These are phyloP conservation scores for Epichloe gansuensis DNA, from an alignment of 2,329 filamentous ascomycete genomes.

Conservation along the genomic window DNA sequence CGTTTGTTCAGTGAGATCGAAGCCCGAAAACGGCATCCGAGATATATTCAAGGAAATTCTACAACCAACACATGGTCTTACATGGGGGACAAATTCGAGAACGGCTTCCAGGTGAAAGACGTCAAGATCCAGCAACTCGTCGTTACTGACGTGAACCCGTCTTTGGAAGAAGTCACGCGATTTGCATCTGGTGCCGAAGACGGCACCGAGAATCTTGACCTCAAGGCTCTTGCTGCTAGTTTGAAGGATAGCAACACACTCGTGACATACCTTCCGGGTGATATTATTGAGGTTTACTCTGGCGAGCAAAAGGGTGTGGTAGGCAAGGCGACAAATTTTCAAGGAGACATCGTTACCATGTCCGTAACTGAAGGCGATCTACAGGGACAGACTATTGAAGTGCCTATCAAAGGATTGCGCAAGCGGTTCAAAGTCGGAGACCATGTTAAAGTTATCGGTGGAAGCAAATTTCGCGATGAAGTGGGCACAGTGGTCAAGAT, in stretches of 20 bases:
- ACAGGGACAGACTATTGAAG: constrained; percentile 73
- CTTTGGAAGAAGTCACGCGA: constrained; percentile 87
- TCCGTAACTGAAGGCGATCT: constrained; percentile 73
- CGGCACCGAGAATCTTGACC: constrained; percentile 83
- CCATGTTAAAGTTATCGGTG: constrained; percentile 96
- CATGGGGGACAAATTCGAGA: constrained; percentile 77
- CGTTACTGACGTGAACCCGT: constrained; percentile 86
- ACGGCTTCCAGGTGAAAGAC: constrained; percentile 87
- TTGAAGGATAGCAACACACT: constrained; percentile 72
- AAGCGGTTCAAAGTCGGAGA: constrained; percentile 91
- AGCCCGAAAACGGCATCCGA: constrained; percentile 73
- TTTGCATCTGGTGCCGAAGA: constrained; percentile 84
- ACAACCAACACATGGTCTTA: constrained; percentile 76
- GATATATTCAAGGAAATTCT: constrained; percentile 49
- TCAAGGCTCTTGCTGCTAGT: constrained; percentile 80
- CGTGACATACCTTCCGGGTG: constrained; percentile 79
- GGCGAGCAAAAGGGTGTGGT: constrained; percentile 89
- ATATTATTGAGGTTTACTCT: constrained; percentile 91
- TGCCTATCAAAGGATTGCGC: constrained; percentile 79
- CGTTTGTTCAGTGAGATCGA: constrained; percentile 87
- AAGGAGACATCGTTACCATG: constrained; percentile 84
- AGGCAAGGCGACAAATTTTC: constrained; percentile 74
- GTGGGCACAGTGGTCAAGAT: constrained; percentile 96
- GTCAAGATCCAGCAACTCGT: constrained; percentile 77
- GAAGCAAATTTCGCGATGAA: constrained; percentile 86